Evolutionary conservation across 345 rosid species (phyloP), one percentile per base, ranked within the genome.

Genomic region (Bretschneidera sinensis): DNA sequence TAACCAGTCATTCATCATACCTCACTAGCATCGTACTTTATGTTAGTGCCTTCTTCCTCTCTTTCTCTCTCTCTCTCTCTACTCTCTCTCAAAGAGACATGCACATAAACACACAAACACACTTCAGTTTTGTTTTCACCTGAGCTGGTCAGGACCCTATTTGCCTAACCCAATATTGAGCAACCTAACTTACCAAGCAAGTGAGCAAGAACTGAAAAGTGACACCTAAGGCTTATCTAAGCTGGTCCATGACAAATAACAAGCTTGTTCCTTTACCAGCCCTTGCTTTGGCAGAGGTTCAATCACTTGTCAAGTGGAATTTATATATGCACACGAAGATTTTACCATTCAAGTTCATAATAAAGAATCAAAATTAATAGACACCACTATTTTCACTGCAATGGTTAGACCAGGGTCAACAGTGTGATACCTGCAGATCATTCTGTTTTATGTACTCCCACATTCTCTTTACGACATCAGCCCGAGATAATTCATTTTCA

Each of bases 381-480:
- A 8, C 8, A 28, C 8, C 33, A 28, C 8, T 2, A 28, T 28
- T 28, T 2, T 2, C 3, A 28, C 8, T 28, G 33, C 21, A 47
- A 17, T 24, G 35, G 31, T 50, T 33, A 20, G 17, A 56, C 15
- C 18, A 60, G 48, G 50, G 49, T 52, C 17, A 24, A 48, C 17
- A 33, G 19, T 57, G 67, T 17, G 60, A 71, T 68, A 81, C 92
- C 83, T 82, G 92, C 67, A 85, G 79, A 71, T 77, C 77, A 59
- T 85, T 80, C 73, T 81, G 76, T 71, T 80, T 67, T 57, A 80
- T 81, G 79, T 84, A 86, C 11, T 70, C 80, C 87, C 80, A 78
- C 69, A 79, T 78, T 83, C 78, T 78, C 78, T 82, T 84, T 34
- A 78, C 78, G 20, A 71, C 86, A 57, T 79, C 85, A 54, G 71